Evolutionary conservation across 768 basidiomycete genomes (phyloP).

Genomic region (Mycena sanguinolenta): DNA sequence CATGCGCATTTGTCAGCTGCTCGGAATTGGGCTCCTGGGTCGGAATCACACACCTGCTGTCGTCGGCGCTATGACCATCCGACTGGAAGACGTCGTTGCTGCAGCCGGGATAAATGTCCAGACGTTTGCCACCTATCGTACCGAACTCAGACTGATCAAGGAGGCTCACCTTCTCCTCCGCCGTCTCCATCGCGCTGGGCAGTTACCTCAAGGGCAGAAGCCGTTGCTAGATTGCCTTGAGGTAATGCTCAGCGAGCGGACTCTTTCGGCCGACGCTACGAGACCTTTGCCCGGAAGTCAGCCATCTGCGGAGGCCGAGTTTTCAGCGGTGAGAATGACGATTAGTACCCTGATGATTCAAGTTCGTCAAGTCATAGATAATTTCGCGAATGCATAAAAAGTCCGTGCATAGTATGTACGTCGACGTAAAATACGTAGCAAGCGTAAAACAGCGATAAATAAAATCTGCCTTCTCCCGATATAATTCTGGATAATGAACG

Average conservation of each 20-base stretch:
- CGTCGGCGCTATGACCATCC: background rate
- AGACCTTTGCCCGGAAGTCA: background rate
- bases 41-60: background rate
- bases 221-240: background rate
- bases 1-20: conserved; percentile 1
- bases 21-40: conserved; percentile 1
- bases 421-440: too few relatives aligned
- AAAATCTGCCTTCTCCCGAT: too few relatives aligned
- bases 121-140: conserved; percentile 3
- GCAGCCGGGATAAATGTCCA: conserved; percentile 12
- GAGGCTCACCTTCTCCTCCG: conserved; percentile 3
- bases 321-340: background rate
- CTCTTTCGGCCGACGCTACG: background rate
- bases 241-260: background rate
- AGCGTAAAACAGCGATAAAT: too few relatives aligned
- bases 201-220: background rate
- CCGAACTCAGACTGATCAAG: background rate
- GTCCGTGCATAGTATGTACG: too few relatives aligned
- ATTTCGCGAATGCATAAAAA: background rate
- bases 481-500: too few relatives aligned
- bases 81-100: conserved; percentile 7
- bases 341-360: background rate
- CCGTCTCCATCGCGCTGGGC: background rate
- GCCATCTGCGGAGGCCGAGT: background rate
- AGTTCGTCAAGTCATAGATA: background rate